phyloP scores from a whole-genome alignment of 768 basidiomycete genomes.

The Boletellus sp. region DNA sequence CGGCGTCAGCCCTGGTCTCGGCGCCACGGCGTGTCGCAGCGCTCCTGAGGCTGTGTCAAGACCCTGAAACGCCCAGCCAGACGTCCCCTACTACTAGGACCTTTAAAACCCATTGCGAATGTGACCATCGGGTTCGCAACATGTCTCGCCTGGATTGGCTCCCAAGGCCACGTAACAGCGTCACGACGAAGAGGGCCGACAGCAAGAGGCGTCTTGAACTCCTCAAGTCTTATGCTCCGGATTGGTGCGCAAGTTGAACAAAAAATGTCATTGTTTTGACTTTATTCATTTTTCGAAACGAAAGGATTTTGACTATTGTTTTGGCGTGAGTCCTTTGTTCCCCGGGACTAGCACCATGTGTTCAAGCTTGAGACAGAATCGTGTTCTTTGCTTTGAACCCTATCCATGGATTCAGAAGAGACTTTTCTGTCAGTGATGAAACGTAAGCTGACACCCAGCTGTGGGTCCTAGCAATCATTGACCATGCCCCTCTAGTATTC shows the following conservation, averaged over 20 bases:
- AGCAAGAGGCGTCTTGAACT: constrained; percentile 37
- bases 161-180: constrained; percentile 2
- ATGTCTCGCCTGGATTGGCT: constrained; percentile 16
- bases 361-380: constrained; percentile 36
- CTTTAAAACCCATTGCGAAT: neutral
- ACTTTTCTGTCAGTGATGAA: constrained; percentile 75
- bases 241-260: constrained; percentile 53
- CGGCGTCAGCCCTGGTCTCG: neutral
- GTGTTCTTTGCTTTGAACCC: constrained; percentile 60
- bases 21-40: neutral
- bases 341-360: neutral
- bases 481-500: constrained; percentile 15
- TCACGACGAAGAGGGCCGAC: constrained; percentile 18
- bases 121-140: neutral
- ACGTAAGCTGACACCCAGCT: constrained; percentile 41
- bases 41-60: neutral
- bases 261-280: constrained; percentile 1
- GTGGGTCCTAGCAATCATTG: constrained; percentile 7
- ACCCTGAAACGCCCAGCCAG: neutral
- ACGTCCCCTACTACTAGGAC: too few relatives aligned
- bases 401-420: constrained; percentile 70
- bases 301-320: constrained; percentile 59
- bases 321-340: constrained; percentile 49
- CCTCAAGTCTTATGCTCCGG: constrained; percentile 64
- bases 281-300: constrained; percentile 21